A percentile compares a stretch with the other conserved stretches of the same genome.
These are phyloP conservation scores for Drechmeria coniospora DNA, from an alignment of 2,329 filamentous ascomycete species.

Conservation along the genomic window DNA sequence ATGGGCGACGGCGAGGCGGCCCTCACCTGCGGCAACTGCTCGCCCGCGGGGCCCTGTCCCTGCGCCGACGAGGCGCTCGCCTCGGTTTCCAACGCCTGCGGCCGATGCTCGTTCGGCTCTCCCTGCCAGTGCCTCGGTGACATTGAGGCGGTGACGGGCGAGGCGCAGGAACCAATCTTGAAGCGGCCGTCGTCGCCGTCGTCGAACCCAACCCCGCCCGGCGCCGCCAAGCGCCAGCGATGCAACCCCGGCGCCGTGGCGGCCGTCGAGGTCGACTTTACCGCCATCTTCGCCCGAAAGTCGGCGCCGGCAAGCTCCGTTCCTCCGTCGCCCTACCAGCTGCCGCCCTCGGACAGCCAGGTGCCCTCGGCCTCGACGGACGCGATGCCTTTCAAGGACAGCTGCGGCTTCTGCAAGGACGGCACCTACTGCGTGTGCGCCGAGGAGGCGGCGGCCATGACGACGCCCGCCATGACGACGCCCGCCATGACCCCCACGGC, in stretches of 20 bases:
- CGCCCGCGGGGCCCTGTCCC: conserved; percentile 34
- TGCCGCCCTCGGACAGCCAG: conserved; percentile 8
- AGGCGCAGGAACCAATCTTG: conserved; percentile 16
- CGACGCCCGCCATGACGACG: conserved; percentile 22
- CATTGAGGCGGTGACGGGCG: conserved; percentile 34
- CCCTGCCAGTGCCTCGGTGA: conserved; percentile 51
- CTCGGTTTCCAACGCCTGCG: conserved; percentile 43
- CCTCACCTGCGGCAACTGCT: conserved; percentile 41
- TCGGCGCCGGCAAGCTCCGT: neutral
- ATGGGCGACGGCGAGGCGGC: conserved; percentile 15
- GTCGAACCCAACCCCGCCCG: conserved; percentile 19
- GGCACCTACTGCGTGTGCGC: conserved; percentile 73
- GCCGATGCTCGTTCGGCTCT: conserved; percentile 45
- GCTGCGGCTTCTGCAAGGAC: conserved; percentile 71
- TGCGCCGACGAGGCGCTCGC: conserved; percentile 44
- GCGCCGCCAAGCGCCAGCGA: conserved; percentile 41
- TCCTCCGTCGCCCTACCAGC: conserved; percentile 2
- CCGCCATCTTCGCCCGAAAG: conserved; percentile 43
- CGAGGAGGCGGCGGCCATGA: conserved; percentile 30
- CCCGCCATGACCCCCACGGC: conserved; percentile 22
- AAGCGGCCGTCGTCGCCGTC: conserved; percentile 36
- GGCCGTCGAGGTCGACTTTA: conserved; percentile 60
- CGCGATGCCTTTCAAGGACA: conserved; percentile 40
- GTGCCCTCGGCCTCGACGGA: conserved; percentile 19
- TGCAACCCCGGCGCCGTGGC: conserved; percentile 26